These are phyloP conservation scores for Penicillium canescens DNA, from an alignment of 495 filamentous ascomycete species.

Conservation along the genomic window DNA sequence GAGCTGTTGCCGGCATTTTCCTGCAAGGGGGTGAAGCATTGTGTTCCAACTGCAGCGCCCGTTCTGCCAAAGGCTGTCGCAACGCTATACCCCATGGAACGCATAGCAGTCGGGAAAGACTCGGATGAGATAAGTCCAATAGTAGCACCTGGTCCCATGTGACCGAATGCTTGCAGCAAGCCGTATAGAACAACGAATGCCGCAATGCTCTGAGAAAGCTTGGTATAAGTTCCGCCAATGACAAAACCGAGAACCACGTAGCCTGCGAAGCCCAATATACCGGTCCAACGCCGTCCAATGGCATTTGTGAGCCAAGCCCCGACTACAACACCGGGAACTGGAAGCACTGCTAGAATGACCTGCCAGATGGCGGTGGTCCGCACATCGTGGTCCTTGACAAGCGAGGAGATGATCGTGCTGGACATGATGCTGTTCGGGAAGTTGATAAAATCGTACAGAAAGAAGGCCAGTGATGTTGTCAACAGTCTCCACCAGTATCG, in stretches of 20 bases:
- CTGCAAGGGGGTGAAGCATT: constrained; percentile 36
- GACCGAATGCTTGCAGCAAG: constrained; percentile 34
- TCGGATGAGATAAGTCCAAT: constrained; percentile 37
- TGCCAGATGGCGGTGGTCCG: constrained; percentile 38
- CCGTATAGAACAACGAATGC: constrained; percentile 41
- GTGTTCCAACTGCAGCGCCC: constrained; percentile 34
- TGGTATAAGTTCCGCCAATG: constrained; percentile 31
- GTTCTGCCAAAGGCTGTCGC: constrained; percentile 37
- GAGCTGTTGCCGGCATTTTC: constrained; percentile 25
- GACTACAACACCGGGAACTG: constrained; percentile 35
- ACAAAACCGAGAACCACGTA: constrained; percentile 38
- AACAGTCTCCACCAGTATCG: constrained; percentile 32
- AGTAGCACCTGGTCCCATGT: constrained; percentile 38
- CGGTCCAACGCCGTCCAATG: constrained; percentile 33
- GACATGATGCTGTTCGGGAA: constrained; percentile 42
- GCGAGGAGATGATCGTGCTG: constrained; percentile 37
- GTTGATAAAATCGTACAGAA: constrained; percentile 41
- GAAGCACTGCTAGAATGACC: constrained; percentile 35
- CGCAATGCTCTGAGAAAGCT: constrained; percentile 30
- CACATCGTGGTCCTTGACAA: constrained; percentile 32
- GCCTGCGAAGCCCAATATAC: constrained; percentile 33
- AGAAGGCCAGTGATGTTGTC: constrained; percentile 35
- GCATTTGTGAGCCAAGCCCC: constrained; percentile 35
- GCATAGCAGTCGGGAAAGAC: constrained; percentile 36
- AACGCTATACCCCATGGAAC: constrained; percentile 38